Evolutionary conservation across 345 rosid species (phyloP).

Genomic region (Eucalyptus guilfoylei): DNA sequence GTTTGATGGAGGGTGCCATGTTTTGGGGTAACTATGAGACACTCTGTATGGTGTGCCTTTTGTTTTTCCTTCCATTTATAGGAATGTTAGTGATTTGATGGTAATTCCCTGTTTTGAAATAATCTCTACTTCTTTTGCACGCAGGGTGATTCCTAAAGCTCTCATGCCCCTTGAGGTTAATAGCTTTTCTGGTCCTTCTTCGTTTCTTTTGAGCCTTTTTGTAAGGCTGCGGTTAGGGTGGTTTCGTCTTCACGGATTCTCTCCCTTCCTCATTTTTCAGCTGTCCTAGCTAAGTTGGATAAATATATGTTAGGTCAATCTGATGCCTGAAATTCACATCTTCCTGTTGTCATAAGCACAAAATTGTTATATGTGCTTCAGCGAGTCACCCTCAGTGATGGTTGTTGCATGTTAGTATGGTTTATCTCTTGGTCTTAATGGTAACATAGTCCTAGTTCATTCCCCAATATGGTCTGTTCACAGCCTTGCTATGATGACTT

Average conservation of each 20-base stretch:
- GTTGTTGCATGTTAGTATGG: background rate
- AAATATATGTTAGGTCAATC: background rate
- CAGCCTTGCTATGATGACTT: background rate
- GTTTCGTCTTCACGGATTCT: background rate
- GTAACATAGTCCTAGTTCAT: background rate
- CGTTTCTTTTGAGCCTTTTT: background rate
- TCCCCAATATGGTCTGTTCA: background rate
- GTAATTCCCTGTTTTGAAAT: background rate
- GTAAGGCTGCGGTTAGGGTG: background rate
- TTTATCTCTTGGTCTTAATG: background rate
- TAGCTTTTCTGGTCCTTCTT: background rate
- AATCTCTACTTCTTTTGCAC: slow-evolving; percentile 4
- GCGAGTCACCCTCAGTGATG: background rate
- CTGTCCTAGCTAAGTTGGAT: background rate
- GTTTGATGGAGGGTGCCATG: slow-evolving; percentile 78
- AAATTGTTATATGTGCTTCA: background rate
- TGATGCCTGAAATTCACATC: background rate
- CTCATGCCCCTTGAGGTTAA: slow-evolving; percentile 91
- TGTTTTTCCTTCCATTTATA: background rate
- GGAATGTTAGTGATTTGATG: background rate
- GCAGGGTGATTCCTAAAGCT: slow-evolving; percentile 93
- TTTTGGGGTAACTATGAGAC: slow-evolving; percentile 52
- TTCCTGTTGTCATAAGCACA: background rate
- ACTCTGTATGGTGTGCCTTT: background rate
- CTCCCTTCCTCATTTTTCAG: background rate